phyloP scores from a whole-genome alignment of 106 monocot genomes.

The Hemerocallis citrina region DNA sequence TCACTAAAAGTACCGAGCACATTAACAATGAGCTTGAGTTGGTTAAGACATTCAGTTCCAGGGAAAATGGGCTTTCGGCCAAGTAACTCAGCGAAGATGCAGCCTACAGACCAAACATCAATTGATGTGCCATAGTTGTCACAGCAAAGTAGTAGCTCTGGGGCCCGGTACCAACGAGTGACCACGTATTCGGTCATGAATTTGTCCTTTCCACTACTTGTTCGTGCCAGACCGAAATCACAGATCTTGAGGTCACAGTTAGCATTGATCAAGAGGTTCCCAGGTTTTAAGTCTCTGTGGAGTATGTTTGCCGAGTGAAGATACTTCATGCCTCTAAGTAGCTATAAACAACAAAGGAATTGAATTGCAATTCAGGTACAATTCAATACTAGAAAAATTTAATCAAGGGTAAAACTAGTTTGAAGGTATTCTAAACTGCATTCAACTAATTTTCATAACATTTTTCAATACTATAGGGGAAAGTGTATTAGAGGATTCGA shows the following conservation, averaged over 20 bases:
- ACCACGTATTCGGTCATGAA: slow-evolving; percentile 83
- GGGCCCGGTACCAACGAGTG: slow-evolving; percentile 72
- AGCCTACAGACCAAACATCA: slow-evolving; percentile 80
- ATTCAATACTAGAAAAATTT: too few species aligned
- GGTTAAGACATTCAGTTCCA: slow-evolving; percentile 68
- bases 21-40: slow-evolving; percentile 67
- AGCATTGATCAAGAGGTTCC: slow-evolving; percentile 68
- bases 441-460: too few species aligned
- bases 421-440: too few species aligned
- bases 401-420: too few species aligned
- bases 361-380: too few species aligned
- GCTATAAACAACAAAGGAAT: slow-evolving; percentile 5
- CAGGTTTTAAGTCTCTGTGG: slow-evolving; percentile 68
- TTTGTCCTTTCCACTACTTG: slow-evolving; percentile 32
- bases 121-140: slow-evolving; percentile 72
- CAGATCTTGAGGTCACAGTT: slow-evolving; percentile 79
- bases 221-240: slow-evolving; percentile 69
- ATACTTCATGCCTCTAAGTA: slow-evolving; percentile 55
- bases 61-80: slow-evolving; percentile 75
- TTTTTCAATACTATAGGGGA: too few species aligned
- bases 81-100: slow-evolving; percentile 73
- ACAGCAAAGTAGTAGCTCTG: slow-evolving; percentile 64
- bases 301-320: slow-evolving; percentile 77
- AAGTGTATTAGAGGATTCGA: too few species aligned
- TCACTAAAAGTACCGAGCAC: slow-evolving; percentile 50